Percentiles rank a stretch among this genome's conserved stretches.
Evolutionary conservation across 1,284 basidiomycete species (phyloP).

Genomic region (Grifola frondosa): DNA sequence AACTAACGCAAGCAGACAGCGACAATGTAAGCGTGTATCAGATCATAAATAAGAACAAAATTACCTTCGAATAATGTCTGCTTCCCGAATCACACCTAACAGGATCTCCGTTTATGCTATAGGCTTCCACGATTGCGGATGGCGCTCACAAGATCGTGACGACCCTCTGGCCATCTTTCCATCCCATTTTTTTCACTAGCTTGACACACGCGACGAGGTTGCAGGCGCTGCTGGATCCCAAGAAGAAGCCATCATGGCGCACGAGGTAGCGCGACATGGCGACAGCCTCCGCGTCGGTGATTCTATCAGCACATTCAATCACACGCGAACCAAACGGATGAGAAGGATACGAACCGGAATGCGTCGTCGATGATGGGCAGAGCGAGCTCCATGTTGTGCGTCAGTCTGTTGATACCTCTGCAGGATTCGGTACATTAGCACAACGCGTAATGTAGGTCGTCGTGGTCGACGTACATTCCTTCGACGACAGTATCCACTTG

Average conservation of each 20-base stretch:
- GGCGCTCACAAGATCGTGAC: slow-evolving; percentile 80
- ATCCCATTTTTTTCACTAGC: slow-evolving; percentile 69
- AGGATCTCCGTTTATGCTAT: neutral
- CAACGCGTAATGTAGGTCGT: neutral
- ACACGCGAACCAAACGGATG: no score
- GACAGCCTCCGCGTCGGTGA: slow-evolving; percentile 88
- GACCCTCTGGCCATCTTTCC: slow-evolving; percentile 62
- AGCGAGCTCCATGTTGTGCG: slow-evolving; percentile 83
- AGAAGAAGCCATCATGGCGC: slow-evolving; percentile 87
- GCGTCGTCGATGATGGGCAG: slow-evolving; percentile 84
- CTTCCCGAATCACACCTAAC: slow-evolving; percentile 82
- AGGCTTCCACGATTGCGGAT: no score
- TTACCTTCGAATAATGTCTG: slow-evolving; percentile 86
- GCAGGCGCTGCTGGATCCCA: slow-evolving; percentile 95
- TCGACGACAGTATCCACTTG: slow-evolving; percentile 93
- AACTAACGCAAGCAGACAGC: slow-evolving; percentile 32
- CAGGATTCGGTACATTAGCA: neutral
- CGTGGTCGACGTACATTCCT: slow-evolving; percentile 63
- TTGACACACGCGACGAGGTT: slow-evolving; percentile 91
- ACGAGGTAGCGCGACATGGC: slow-evolving; percentile 91
- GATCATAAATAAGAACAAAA: slow-evolving; percentile 19
- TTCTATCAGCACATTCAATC: slow-evolving; percentile 43
- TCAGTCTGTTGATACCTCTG: slow-evolving; percentile 88
- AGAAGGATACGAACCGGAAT: slow-evolving; percentile 67
- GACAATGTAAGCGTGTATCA: neutral